Base-by-base conservation (phyloP, 345 rosid species). In the Pseudoturritis turrita region DNA sequence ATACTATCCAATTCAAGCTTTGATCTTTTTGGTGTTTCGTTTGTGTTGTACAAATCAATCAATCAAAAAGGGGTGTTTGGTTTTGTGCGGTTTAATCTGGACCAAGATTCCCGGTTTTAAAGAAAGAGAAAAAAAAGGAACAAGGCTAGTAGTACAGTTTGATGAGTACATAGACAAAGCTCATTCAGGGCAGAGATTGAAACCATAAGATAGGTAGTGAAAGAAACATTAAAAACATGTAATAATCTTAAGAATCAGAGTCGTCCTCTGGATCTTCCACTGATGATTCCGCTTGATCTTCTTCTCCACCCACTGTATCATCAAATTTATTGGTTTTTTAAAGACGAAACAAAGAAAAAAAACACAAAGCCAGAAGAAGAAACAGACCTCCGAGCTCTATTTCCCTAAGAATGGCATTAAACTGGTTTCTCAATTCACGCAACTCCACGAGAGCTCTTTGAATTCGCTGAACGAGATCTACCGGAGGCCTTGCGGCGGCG, bases 201-300 rank as follows among this genome's bases (percentile, higher is more conserved):
- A 62, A 11, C 43, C 33, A 72, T 6, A 7, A 21, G 19, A 25
- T 11, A 66, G 47, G 0, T 66, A 47, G 26, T 18, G 21, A 12
- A 53, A 15, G 12, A 35, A 22, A 56, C 65, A 28, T n/a, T n/a
- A n/a, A 44, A 39, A n/a, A 37, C 31, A 62, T 22, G 8, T 13
- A 31, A 15, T 15, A 40, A 51, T 45, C 72, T n/a, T 74, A 74
- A 28, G 66, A 73, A 66, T 74, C 78, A 28, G 78, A 74, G 45
- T 65, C 71, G n/a, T 74, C 78, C 21, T 74, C 78, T 58, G 78
- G 78, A 74, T 74, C 78, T 13, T 74, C 78, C 55, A 74, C 78
- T 66, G 78, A 74, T 74, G 78, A 74, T 50, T 66, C 78, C 28
- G 73, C 78, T 40, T 59, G 36, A 4, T 74, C 77, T 49, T 66